Conservation (phyloP, 1,139 yeast species). For the Blastobotrys aristatus region DNA sequence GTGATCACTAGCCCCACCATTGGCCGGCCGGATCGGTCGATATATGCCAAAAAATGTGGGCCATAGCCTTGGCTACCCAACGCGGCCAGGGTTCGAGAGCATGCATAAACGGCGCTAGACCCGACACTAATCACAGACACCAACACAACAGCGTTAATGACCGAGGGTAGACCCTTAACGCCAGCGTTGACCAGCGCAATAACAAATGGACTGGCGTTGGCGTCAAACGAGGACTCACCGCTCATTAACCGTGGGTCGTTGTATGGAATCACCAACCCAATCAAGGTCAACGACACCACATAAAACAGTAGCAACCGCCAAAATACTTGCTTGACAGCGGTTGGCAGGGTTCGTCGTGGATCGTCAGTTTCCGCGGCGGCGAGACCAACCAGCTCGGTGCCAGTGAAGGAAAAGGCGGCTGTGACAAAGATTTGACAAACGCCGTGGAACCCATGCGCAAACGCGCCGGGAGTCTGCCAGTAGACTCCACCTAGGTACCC, state of each 20-base stretch:
- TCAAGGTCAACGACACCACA: conserved; percentile 51
- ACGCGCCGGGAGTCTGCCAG: conserved; percentile 63
- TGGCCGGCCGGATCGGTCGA: conserved; percentile 74
- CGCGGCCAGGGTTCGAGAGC: conserved; percentile 81
- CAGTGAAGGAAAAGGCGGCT: conserved; percentile 86
- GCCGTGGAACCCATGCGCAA: conserved; percentile 68
- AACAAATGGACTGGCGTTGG: conserved; percentile 68
- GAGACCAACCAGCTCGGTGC: conserved; percentile 74
- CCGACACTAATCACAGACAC: conserved; percentile 67
- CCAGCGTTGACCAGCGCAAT: conserved; percentile 58
- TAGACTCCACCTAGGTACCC: conserved; percentile 59
- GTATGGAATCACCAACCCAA: conserved; percentile 62
- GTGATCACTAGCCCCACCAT: conserved; percentile 60
- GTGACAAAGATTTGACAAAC: conserved; percentile 72
- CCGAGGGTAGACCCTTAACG: conserved; percentile 57
- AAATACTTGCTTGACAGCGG: conserved; percentile 66
- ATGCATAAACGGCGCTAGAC: conserved; percentile 70
- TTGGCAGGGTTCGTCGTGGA: conserved; percentile 64
- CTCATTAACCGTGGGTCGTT: conserved; percentile 43
- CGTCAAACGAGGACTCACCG: conserved; percentile 46
- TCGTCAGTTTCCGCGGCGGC: conserved; percentile 81
- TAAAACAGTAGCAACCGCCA: conserved; percentile 67
- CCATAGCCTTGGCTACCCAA: conserved; percentile 79
- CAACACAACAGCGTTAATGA: conserved; percentile 68
- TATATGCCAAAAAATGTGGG: conserved; percentile 65